phyloP scores from a whole-genome alignment of 495 filamentous ascomycete species.

The Hyphodiscus hymeniophilus region DNA sequence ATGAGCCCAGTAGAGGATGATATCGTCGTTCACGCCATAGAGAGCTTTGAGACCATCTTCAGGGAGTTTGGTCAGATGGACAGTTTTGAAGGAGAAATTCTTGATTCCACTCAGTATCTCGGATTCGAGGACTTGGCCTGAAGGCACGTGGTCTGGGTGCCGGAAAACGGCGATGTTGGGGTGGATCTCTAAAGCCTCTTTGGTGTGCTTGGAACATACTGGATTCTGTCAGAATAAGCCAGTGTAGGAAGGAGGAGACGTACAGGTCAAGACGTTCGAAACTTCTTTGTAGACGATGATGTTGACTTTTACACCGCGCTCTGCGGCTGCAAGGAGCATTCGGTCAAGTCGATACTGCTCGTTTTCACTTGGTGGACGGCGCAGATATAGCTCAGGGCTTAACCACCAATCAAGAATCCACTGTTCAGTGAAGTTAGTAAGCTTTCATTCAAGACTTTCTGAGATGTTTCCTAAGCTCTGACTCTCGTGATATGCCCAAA shows the following conservation, averaged over 20 bases:
- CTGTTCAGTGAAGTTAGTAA: too few relatives aligned
- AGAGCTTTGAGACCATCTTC: constrained; percentile 61
- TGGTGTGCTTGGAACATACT: constrained; percentile 57
- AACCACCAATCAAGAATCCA: constrained; percentile 80
- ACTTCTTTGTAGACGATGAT: constrained; percentile 97
- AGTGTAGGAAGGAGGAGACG: constrained; percentile 30
- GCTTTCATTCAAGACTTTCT: too few relatives aligned
- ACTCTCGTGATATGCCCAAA: too few relatives aligned
- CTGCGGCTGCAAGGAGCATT: constrained; percentile 80
- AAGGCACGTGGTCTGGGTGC: constrained; percentile 83
- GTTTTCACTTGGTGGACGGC: constrained; percentile 74
- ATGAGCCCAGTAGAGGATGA: constrained; percentile 90
- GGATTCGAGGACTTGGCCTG: constrained; percentile 45
- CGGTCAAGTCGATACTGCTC: constrained; percentile 82
- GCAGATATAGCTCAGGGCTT: constrained; percentile 67
- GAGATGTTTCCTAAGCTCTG: too few relatives aligned
- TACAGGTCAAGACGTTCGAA: constrained; percentile 75
- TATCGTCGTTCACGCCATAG: constrained; percentile 67
- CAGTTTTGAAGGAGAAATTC: constrained; percentile 37
- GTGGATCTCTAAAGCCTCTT: constrained; percentile 68
- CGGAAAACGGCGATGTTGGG: constrained; percentile 87
- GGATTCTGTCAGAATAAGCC: not conserved
- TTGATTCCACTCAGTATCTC: constrained; percentile 29
- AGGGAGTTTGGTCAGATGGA: constrained; percentile 46
- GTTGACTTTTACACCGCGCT: constrained; percentile 80